A percentile compares a stretch with the other conserved stretches of the same genome.
Evolutionary conservation across 2,329 filamentous ascomycete genomes (phyloP).

Genomic region (Aspergillus flavus): DNA sequence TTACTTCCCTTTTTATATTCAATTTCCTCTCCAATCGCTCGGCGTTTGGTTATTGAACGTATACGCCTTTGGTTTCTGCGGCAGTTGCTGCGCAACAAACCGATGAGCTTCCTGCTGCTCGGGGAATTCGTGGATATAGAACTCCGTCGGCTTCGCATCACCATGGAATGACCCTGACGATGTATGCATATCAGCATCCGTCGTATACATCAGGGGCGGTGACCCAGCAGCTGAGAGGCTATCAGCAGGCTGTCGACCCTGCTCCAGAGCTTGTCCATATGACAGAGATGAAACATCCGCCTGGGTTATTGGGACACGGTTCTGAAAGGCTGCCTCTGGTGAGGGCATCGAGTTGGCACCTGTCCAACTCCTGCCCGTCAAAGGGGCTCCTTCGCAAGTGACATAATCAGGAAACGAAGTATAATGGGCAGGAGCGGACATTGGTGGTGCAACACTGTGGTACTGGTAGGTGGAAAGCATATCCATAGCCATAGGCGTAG

Average conservation of each 20-base stretch:
- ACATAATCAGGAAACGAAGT: conserved; percentile 47
- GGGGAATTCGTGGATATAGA: conserved; percentile 49
- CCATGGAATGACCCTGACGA: conserved; percentile 24
- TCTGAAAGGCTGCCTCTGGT: conserved; percentile 41
- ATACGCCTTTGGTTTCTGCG: conserved; percentile 46
- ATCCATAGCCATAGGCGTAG: conserved; percentile 44
- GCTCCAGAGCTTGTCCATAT: conserved; percentile 39
- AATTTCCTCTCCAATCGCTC: conserved; percentile 28
- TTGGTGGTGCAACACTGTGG: conserved; percentile 39
- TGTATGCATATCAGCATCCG: conserved; percentile 31
- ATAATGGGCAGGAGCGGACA: conserved; percentile 48
- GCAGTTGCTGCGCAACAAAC: conserved; percentile 45
- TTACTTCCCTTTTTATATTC: background rate
- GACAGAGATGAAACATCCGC: conserved; percentile 41
- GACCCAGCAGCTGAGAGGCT: conserved; percentile 34
- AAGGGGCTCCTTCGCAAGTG: conserved; percentile 38
- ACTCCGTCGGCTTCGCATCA: conserved; percentile 42
- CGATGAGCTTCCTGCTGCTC: conserved; percentile 48
- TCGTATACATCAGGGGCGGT: conserved; percentile 36
- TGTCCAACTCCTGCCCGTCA: conserved; percentile 46
- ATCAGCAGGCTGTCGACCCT: conserved; percentile 29
- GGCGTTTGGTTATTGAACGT: conserved; percentile 48
- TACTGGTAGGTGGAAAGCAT: conserved; percentile 43
- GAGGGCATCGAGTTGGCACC: conserved; percentile 44
- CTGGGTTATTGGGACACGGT: conserved; percentile 36